Evolutionary conservation across 371 early-diverging fungal genomes (phyloP), one percentile per base, ranked within the genome.

Genomic region (Mortierella sp.): DNA sequence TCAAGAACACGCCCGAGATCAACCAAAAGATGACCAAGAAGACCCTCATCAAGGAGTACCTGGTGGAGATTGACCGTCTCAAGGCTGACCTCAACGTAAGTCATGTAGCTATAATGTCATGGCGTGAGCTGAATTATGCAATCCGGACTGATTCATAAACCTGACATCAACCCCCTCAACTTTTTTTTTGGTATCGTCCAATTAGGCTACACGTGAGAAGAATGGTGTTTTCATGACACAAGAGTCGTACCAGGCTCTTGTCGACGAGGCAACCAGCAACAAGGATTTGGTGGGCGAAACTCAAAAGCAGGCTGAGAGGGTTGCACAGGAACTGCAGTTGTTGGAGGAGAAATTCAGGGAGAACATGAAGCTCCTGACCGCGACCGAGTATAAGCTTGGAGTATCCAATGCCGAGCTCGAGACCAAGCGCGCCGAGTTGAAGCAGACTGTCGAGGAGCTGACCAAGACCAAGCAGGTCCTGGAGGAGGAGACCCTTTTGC

Each of bases 1-100:
- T 99, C 82, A 92, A 93, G 71, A 99, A 99, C 79, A 93, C 94
- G 70, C 98, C 98, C 0, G 95, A 94, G 83, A 91, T 94, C 70
- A 98, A 98, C 79, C 92, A 93, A 77, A 90, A 89, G 70, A 90
- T 95, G 80, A 93, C 94, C 9, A 94, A 93, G 76, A 90, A 89
- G 50, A 93, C 91, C 0, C 87, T 96, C n/a, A 90, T 96, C 64
- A 88, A 92, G 58, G 95, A 95, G 34, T 93, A 95, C 83, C 93
- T 84, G 39, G 39, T 76, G 47, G 80, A 88, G 40, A 86, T 88
- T 58, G 87, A 84, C 39, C 80, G 86, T 34, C 77, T 88, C 44
- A 82, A 86, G 69, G 71, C 77, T 11, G 85, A 85, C 55, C 83
- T 88, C 29, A 76, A 69, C 53, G 86, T 85, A 76, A 55, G 79